Conservation (phyloP, 345 rosid genomes). For the Gossypium longicalyx region DNA sequence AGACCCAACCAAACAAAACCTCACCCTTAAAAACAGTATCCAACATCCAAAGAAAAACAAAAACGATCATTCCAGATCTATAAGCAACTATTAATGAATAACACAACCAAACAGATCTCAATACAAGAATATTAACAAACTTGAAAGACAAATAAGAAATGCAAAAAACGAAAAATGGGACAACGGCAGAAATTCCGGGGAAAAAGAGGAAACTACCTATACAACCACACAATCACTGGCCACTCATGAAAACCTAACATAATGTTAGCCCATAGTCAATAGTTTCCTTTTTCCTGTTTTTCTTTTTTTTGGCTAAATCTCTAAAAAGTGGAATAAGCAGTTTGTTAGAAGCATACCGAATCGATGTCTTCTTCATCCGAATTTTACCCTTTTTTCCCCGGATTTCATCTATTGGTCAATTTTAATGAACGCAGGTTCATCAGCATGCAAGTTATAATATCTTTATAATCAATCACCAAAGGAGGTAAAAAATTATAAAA, state of each 20-base stretch:
- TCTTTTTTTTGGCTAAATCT: slow-evolving; percentile 16
- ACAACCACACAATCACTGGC: slow-evolving; percentile 53
- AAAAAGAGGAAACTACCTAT: slow-evolving; percentile 37
- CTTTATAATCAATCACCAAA: slow-evolving; percentile 38
- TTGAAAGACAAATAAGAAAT: neutral
- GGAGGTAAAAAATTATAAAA: slow-evolving; percentile 15
- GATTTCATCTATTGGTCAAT: slow-evolving; percentile 22
- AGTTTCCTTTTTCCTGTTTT: slow-evolving; percentile 23
- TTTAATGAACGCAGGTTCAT: slow-evolving; percentile 33
- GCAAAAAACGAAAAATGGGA: neutral
- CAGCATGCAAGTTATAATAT: slow-evolving; percentile 38
- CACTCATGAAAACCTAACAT: slow-evolving; percentile 46
- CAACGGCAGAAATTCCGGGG: slow-evolving; percentile 15
- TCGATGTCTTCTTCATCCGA: slow-evolving; percentile 33
- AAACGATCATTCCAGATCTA: neutral
- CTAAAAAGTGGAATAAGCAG: slow-evolving; percentile 38
- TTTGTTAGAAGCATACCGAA: slow-evolving; percentile 57
- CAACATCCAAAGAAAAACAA: neutral
- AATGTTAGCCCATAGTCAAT: slow-evolving; percentile 55
- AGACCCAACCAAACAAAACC: too few species aligned
- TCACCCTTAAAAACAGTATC: neutral
- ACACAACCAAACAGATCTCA: slow-evolving; percentile 1
- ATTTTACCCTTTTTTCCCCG: slow-evolving; percentile 24
- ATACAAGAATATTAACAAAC: neutral
- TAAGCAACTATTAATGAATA: neutral